phyloP scores from a whole-genome alignment of 495 filamentous ascomycete genomes.

The Penicillium longicatenatum region DNA sequence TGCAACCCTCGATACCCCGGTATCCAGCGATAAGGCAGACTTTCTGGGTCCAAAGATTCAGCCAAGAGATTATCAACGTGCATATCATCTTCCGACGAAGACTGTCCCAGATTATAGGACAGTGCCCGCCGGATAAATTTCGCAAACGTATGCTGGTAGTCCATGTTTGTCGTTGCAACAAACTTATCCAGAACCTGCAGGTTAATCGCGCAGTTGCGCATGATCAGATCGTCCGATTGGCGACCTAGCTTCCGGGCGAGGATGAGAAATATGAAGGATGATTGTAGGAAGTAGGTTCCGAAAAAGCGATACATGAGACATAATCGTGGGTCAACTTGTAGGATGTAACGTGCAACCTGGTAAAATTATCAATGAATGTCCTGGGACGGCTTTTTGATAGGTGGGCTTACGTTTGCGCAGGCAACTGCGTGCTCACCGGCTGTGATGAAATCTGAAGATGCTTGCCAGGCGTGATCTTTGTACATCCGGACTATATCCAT shows the following conservation, averaged over 20 bases:
- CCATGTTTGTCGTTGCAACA: conserved; percentile 3
- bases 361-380: neutral
- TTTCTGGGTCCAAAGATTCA: conserved; percentile 1
- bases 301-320: conserved; percentile 4
- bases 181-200: conserved; percentile 4
- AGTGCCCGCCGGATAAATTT: conserved; percentile 1
- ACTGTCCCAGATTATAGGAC: conserved; percentile 1
- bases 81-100: neutral
- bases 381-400: neutral
- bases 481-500: conserved; percentile 7
- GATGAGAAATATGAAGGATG: conserved; percentile 1
- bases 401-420: conserved; percentile 1
- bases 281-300: conserved; percentile 6
- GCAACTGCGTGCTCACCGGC: conserved; percentile 2
- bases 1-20: conserved; percentile 2
- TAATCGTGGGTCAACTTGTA: conserved; percentile 1
- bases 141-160: conserved; percentile 5
- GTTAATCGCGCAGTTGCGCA: conserved; percentile 2
- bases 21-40: conserved; percentile 2
- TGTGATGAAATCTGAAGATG: neutral
- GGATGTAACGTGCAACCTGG: conserved; percentile 3
- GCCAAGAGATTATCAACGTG: neutral
- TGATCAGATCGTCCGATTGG: conserved; percentile 1
- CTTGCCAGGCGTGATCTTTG: conserved; percentile 2
- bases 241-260: conserved; percentile 2